Percentiles rank a stretch among this genome's conserved stretches.
Conservation (phyloP, 2,329 filamentous ascomycete genomes). For the Triangularia setosa region DNA sequence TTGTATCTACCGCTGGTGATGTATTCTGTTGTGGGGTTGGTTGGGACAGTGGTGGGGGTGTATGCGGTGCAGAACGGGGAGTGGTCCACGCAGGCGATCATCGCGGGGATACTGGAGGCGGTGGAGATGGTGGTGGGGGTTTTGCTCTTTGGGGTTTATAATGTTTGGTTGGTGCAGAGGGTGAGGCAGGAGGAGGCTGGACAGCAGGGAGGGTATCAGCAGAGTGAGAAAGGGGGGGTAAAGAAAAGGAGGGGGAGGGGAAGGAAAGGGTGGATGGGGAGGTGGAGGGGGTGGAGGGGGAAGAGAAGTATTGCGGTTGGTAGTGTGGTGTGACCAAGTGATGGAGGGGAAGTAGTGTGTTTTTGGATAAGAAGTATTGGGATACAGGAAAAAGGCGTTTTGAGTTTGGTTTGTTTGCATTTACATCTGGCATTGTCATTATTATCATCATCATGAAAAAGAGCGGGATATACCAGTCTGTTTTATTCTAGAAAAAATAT, state of each 20-base stretch:
- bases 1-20: slow-evolving; percentile 44
- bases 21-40: slow-evolving; percentile 47
- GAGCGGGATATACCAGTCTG: background rate
- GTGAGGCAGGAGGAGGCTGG: slow-evolving; percentile 30
- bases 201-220: slow-evolving; percentile 7
- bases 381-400: background rate
- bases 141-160: slow-evolving; percentile 31
- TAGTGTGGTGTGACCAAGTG: slow-evolving; percentile 24
- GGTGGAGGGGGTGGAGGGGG: slow-evolving; percentile 13
- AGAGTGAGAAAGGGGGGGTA: background rate
- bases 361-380: background rate
- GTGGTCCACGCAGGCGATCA: slow-evolving; percentile 41
- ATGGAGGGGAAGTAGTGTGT: background rate
- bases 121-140: slow-evolving; percentile 27
- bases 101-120: slow-evolving; percentile 38
- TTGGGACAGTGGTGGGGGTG: slow-evolving; percentile 47
- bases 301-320: slow-evolving; percentile 24
- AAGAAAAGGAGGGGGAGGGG: slow-evolving; percentile 29
- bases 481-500: background rate
- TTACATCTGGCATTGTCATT: background rate
- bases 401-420: background rate
- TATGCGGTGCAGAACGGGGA: slow-evolving; percentile 44
- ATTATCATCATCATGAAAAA: background rate
- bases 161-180: slow-evolving; percentile 30
- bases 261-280: slow-evolving; percentile 10